Evolutionary conservation across 495 filamentous ascomycete genomes (phyloP), one percentile per base, ranked within the genome.

Genomic region (Podospora sp.): DNA sequence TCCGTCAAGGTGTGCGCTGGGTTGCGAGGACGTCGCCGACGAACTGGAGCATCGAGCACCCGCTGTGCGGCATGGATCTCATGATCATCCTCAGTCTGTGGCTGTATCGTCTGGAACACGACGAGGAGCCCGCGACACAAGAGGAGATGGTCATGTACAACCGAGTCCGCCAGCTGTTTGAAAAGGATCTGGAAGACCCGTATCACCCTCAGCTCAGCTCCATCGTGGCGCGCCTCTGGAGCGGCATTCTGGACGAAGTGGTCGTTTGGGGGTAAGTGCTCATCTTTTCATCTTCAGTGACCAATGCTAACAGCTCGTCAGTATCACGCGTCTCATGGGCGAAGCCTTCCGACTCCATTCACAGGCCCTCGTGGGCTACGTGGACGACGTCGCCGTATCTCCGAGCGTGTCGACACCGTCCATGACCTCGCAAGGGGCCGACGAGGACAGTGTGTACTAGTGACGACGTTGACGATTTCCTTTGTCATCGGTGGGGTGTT

Each of bases 21-120:
- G 94, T 99, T 57, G 95, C 96, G 7, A 88, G 93, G 73, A 97
- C 94, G 24, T 96, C 92, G 62, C 92, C 95, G 58, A 96, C 95
- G 61, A 98, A 99, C 82, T 99, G 95, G 95, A 99, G 95, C 80
- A 90, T 98, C 56, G 95, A 99, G 82, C 95, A 99, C 77, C 95
- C 96, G 33, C 88, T 99, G 49, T 97, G 93, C 75, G 96, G 93
- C 69, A 86, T 99, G 80, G 95, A 99, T 79, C 85, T 99, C 73
- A 97, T 99, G 90, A 94, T 99, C 81, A 97, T 97, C 72, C 91
- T 99, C 73, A 97, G 91, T 76, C 84, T 99, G 71, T 99, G 95
- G 95, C 88, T 99, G 74, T 97, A 96, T 83, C 91, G 92, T 80
- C 89, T 99, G 83, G 95, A 99, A 91, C 93, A 97, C 84, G 95